Evolutionary conservation across 2,329 filamentous ascomycete genomes (phyloP), one percentile per base, ranked within the genome.

Genomic region (Cladophialophora chaetospira): DNA sequence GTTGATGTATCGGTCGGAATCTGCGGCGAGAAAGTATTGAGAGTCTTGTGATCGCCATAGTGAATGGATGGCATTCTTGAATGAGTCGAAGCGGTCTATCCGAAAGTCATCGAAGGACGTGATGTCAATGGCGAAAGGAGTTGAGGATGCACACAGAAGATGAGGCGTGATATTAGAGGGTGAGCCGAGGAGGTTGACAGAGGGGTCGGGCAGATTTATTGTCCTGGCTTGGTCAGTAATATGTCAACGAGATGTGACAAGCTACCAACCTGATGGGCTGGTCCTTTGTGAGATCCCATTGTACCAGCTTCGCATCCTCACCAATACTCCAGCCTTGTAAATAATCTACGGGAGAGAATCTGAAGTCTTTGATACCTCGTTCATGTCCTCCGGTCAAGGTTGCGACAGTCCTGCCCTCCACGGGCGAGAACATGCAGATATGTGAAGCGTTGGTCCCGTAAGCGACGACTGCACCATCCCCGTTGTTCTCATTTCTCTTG

Each of bases 261-360:
- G 23, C 19, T n/a, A 38, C 68, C 60, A 71, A 80, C 79, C 74
- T 73, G 55, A 73, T 69, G 47, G 68, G 71, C 60, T 73, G 68
- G 53, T 73, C 72, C 19, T 71, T 75, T 61, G 66, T 70, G 53
- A 81, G 65, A 68, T 81, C 76, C 79, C 79, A 81, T 62, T 80
- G 77, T 19, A 80, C 73, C 45, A 81, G 71, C 63, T 76, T 80
- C 58, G 76, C 77, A 67, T 81, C 79, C 47, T 75, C 76, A 46
- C 79, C 79, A 56, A 80, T 75, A 72, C 79, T 81, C 79, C 79
- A 81, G n/a, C 72, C 78, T 61, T 77, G 75, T 38, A 71, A 67
- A 75, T 78, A 80, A 23, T 74, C 77, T 60, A 75, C 72, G 42
- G 72, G 69, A 5, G 74, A 75, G 63, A 81, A 81, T 63, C 78